Base-by-base conservation (phyloP, 345 rosid species). In the Salix viminalis region DNA sequence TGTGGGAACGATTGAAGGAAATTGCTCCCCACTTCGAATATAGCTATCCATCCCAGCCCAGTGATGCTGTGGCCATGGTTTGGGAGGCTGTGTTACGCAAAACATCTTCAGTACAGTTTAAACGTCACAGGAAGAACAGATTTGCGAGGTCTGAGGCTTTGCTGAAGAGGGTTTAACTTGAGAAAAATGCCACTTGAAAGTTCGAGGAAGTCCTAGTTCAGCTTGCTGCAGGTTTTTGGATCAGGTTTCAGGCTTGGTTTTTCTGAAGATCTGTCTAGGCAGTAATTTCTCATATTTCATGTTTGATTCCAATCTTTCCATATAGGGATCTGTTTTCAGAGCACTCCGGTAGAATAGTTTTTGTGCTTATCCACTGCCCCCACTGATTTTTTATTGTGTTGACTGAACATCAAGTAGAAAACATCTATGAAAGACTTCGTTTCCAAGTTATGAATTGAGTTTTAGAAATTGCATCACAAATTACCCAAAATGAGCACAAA, bases 31-130 rank as follows among this genome's bases (percentile, higher is more conserved):
- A 83, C 56, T 90, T 89, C 4, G 91, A 91, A 83, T 95, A 88
- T 85, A 87, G 76, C 64, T 90, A 88, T 78, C 97, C 94, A 64
- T 90, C 99, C n/a, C 83, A 61, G 70, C 74, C 88, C 52, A 88
- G 88, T 80, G 99, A 93, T 83, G 92, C 96, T 12, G 94, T 95
- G 64, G 90, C 93, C 79, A 93, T 91, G 99, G 90, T 93, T 74
- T 95, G 99, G 97, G 74, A 84, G 28, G 94, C 92, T 14, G 87
- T 91, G 81, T 85, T 88, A 0, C 88, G 86, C 5, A 93, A 88
- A 90, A 77, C 77, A 70, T 78, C 92, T 52, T 79, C 88, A 0
- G 70, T 86, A 77, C 87, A 36, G 61, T 83, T 86, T 36, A 54
- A 83, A 79, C 79, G 76, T 79, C 85, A 93, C 80, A 84, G 88